Evolutionary conservation across 768 basidiomycete species (phyloP).

Genomic region (Boletus coccyginus): DNA sequence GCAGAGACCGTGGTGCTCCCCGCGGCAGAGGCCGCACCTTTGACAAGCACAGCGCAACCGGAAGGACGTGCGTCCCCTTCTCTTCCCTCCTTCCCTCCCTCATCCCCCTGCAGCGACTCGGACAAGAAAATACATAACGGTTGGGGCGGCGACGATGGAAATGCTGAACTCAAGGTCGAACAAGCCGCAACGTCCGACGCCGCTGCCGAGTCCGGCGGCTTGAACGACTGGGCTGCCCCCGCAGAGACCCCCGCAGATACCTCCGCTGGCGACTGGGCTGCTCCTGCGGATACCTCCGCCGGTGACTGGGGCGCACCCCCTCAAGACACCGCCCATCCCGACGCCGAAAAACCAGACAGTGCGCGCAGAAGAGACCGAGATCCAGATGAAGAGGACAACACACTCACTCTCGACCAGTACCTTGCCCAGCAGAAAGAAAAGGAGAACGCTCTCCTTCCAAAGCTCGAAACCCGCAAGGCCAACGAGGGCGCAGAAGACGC

Average conservation of each 20-base stretch:
- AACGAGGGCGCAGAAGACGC: conserved; percentile 74
- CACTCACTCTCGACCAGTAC: conserved; percentile 92
- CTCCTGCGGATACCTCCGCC: conserved; percentile 27
- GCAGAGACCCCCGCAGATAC: conserved; percentile 12
- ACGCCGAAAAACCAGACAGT: conserved; percentile 38
- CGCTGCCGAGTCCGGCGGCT: conserved; percentile 41
- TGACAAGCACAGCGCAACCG: conserved; percentile 86
- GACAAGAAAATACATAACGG: conserved; percentile 93
- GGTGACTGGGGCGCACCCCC: conserved; percentile 38
- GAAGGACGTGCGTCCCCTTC: conserved; percentile 60
- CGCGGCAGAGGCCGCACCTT: conserved; percentile 60
- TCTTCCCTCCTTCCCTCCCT: conserved; percentile 1
- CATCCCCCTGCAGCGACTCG: conserved; percentile 61
- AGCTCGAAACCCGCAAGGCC: conserved; percentile 74
- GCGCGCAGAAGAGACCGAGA: conserved; percentile 52
- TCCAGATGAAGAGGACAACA: conserved; percentile 88
- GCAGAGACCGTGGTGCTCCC: conserved; percentile 51
- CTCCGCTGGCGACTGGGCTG: conserved; percentile 36
- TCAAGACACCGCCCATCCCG: conserved; percentile 26
- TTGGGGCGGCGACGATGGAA: conserved; percentile 93
- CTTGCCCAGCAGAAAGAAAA: conserved; percentile 75
- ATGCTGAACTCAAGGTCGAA: conserved; percentile 79
- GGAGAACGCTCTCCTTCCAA: conserved; percentile 56
- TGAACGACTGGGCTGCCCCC: conserved; percentile 37
- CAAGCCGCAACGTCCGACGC: conserved; percentile 73